Evolutionary conservation across 345 rosid species (phyloP).

Genomic region (Eucalyptus regnans): DNA sequence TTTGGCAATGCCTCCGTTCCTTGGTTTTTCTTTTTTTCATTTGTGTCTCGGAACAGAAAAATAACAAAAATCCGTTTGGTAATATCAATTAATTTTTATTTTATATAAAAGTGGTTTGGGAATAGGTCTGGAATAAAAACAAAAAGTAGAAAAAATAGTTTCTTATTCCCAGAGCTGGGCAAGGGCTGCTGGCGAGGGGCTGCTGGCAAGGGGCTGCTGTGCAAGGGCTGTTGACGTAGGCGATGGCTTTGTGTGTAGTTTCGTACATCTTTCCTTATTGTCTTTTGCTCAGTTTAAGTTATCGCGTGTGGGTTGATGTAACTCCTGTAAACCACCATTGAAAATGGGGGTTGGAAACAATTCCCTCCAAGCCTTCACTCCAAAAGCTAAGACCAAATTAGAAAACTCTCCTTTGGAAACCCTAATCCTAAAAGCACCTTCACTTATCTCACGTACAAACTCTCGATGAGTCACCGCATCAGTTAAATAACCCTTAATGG

Average conservation of each 20-base stretch:
- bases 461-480: not conserved
- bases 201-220: not conserved
- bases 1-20: fast-evolving
- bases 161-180: not conserved
- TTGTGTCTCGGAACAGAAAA: fast-evolving
- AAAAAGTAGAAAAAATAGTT: no score
- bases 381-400: not conserved
- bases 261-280: not conserved
- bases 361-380: not conserved
- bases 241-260: not conserved
- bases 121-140: fast-evolving
- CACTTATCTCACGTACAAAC: not conserved
- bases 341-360: not conserved
- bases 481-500: not conserved
- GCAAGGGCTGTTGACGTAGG: not conserved
- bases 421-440: not conserved
- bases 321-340: not conserved
- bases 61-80: fast-evolving
- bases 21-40: no score
- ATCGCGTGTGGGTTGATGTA: not conserved
- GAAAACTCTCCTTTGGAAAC: not conserved
- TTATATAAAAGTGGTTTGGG: no score
- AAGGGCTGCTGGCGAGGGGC: not conserved
- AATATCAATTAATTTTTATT: no score
- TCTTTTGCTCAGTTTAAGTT: not conserved